Evolutionary conservation across 768 basidiomycete species (phyloP).

Genomic region (Exsudoporus frostii): DNA sequence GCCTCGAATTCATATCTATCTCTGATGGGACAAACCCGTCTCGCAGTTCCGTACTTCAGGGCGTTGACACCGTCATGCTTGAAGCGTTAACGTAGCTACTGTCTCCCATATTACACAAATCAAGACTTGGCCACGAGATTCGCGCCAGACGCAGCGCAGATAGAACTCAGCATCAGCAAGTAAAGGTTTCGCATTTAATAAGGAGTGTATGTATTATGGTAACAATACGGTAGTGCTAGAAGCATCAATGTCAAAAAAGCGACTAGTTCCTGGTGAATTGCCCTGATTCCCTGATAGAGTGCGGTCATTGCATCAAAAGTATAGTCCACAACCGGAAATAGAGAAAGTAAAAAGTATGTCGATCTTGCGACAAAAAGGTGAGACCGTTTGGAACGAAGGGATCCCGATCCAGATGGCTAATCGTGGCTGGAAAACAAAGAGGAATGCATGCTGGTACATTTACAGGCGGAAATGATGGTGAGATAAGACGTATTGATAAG

Average conservation of each 20-base stretch:
- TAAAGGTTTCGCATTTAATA: constrained; percentile 9
- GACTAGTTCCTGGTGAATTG: constrained; percentile 5
- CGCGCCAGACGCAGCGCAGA: neutral
- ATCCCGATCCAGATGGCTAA: no score
- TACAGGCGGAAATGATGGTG: no score
- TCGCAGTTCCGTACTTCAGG: neutral
- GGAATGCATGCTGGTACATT: no score
- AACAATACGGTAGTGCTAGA: constrained; percentile 1
- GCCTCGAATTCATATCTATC: no score
- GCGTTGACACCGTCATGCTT: no score
- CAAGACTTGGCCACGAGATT: neutral
- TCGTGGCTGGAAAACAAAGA: no score
- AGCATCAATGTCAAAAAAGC: constrained; percentile 9
- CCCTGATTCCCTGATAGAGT: neutral
- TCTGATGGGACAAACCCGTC: neutral
- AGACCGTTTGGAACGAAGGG: constrained; percentile 19
- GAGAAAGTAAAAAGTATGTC: constrained; percentile 7
- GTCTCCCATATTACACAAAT: no score
- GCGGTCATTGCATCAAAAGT: constrained; percentile 1
- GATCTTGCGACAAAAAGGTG: constrained; percentile 14
- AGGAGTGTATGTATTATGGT: constrained; percentile 2
- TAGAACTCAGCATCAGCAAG: neutral
- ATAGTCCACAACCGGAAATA: neutral
- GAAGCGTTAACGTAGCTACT: no score
- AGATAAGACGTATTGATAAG: no score